Evolutionary conservation across 805 yeast genomes (phyloP).

Genomic region (Yueomyces sp.): DNA sequence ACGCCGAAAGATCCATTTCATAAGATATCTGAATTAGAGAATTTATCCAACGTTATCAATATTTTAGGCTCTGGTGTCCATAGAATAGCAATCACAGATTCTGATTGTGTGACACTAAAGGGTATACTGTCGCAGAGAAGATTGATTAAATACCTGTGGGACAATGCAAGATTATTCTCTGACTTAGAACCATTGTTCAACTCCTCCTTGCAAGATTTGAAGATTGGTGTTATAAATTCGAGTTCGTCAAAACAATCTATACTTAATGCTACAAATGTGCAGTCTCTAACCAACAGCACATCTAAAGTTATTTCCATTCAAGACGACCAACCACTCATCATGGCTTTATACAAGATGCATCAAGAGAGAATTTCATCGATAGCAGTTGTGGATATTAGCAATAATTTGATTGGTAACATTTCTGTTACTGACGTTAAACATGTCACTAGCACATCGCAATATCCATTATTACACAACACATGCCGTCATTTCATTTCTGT

Average conservation of each 20-base stretch:
- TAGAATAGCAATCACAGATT: conserved; percentile 68
- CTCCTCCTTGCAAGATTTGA: conserved; percentile 54
- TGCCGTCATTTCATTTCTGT: conserved; percentile 82
- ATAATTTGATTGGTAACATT: conserved; percentile 75
- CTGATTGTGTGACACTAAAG: conserved; percentile 40
- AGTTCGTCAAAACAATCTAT: too few species aligned
- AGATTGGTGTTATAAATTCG: conserved; percentile 47
- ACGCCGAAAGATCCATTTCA: conserved; percentile 84
- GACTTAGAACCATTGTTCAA: conserved; percentile 63
- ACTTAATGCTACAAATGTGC: conserved; percentile 15
- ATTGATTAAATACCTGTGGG: conserved; percentile 76
- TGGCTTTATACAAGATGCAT: conserved; percentile 80
- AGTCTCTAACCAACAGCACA: conserved; percentile 20
- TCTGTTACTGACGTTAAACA: conserved; percentile 89
- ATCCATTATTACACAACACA: conserved; percentile 65
- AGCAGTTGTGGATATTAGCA: conserved; percentile 77
- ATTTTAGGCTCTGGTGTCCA: conserved; percentile 92
- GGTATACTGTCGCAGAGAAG: conserved; percentile 90
- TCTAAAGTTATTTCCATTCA: conserved; percentile 62
- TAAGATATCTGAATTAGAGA: conserved; percentile 57
- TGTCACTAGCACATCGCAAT: conserved; percentile 76
- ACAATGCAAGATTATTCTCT: conserved; percentile 77
- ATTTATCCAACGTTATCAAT: conserved; percentile 64
- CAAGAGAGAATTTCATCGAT: conserved; percentile 72
- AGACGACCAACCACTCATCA: conserved; percentile 80